A percentile compares a stretch with the other conserved stretches of the same genome.
phyloP scores from a whole-genome alignment of 768 basidiomycete species.

The Stropharia rugosoannulata region DNA sequence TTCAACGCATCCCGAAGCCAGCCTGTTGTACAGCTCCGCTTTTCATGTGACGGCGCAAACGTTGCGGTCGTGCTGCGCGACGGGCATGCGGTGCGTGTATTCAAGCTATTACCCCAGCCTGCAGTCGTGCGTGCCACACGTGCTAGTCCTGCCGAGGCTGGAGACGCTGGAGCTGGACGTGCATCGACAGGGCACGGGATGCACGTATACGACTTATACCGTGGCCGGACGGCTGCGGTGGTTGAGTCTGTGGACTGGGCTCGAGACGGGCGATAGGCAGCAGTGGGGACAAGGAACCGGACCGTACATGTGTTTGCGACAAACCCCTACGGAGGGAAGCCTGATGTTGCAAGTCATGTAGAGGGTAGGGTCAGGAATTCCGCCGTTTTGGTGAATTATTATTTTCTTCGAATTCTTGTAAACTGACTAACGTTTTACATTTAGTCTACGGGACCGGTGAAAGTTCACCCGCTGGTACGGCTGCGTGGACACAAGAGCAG shows the following conservation, averaged over 20 bases:
- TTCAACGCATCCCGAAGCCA: slow-evolving; percentile 49
- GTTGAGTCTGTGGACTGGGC: slow-evolving; percentile 62
- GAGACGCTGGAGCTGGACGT: slow-evolving; percentile 1
- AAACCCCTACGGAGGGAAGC: slow-evolving; percentile 73
- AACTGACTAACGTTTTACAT: neutral
- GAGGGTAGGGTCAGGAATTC: slow-evolving; percentile 57
- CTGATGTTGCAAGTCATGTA: slow-evolving; percentile 62
- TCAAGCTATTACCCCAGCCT: slow-evolving; percentile 34
- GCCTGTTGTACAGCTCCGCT: slow-evolving; percentile 44
- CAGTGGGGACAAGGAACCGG: slow-evolving; percentile 60
- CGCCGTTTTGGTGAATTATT: slow-evolving; percentile 41
- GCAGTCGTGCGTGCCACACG: neutral
- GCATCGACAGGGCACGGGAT: slow-evolving; percentile 28
- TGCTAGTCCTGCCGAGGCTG: neutral
- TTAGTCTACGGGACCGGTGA: slow-evolving; percentile 52
- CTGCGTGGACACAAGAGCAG: slow-evolving; percentile 35
- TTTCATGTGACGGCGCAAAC: slow-evolving; percentile 53
- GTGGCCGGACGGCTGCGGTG: slow-evolving; percentile 70
- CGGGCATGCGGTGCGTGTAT: slow-evolving; percentile 54
- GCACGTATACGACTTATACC: slow-evolving; percentile 66
- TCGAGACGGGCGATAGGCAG: slow-evolving; percentile 65
- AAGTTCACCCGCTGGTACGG: slow-evolving; percentile 56
- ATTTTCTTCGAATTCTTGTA: neutral
- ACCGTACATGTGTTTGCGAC: slow-evolving; percentile 74
- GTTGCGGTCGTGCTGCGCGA: slow-evolving; percentile 51